Base-by-base conservation (phyloP, 345 rosid genomes). In the Firmiana major region DNA sequence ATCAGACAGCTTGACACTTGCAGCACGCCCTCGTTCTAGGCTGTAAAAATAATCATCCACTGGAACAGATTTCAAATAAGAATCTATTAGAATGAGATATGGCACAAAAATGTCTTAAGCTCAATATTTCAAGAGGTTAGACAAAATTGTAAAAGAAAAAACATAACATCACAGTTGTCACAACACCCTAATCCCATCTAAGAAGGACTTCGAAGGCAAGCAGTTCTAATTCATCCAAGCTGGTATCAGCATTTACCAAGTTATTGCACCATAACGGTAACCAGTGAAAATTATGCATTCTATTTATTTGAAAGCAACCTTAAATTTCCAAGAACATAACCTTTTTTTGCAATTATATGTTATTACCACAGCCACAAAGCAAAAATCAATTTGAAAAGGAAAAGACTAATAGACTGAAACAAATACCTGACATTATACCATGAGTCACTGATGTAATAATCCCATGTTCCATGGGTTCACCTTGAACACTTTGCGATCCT, bases 41-140 rank as follows among this genome's bases (percentile, higher is more conserved):
- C 96, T 90, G 15, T 82, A 80, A 79, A 92, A 85, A 68, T 90
- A 95, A 69, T 89, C 92, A 0, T 92, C 96, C 89, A 90, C 99
- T 90, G 76, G 59, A 65, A 72, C 54, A 81, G 78, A 71, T 17
- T 53, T 69, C 24, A 46, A 13, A 43, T 9, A 48, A 34, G 75
- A 34, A 76, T 3, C 10, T 24, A 17, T 76, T 43, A 79, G 16
- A 43, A 65, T 7, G 62, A 55, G 60, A 63, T 63, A 34, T 22
- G 19, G 38, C 5, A 36, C 21, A 48, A 15, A 69, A 9, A 26
- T 26, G 17, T 40, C 28, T 69, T 48, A 48, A 48, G 42, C 12
- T 13, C n/a, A 69, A 48, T 26, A 48, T 40, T 69, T 69, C 58
- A 71, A 31, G 6, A 19, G 24, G 19, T 28, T 2, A 53, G 17